Conservation (phyloP, 345 rosid genomes). For the Isatis tinctoria region DNA sequence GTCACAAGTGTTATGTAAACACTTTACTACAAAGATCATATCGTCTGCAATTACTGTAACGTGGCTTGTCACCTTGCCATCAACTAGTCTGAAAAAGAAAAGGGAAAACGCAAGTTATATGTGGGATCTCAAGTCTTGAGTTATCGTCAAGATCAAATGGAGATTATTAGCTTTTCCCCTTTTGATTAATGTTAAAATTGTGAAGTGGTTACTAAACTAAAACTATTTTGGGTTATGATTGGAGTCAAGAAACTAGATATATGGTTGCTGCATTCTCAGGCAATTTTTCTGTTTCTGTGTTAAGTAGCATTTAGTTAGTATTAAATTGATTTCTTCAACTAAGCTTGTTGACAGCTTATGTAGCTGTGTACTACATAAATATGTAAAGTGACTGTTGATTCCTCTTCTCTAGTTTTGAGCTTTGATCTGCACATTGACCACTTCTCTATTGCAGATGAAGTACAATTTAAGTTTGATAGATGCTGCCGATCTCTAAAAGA, state of each 20-base stretch:
- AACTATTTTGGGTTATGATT: too few species aligned
- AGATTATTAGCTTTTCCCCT: too few species aligned
- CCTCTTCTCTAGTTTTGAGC: neutral
- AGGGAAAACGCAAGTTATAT: too few species aligned
- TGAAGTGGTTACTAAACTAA: too few species aligned
- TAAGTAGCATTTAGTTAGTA: neutral
- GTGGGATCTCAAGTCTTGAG: too few species aligned
- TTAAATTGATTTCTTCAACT: neutral
- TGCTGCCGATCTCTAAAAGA: conserved; percentile 72
- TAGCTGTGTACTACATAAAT: neutral
- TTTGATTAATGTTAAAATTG: too few species aligned
- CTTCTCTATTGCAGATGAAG: conserved; percentile 94
- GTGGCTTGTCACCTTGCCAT: too few species aligned
- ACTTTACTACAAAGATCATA: too few species aligned
- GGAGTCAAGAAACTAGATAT: conserved; percentile 53
- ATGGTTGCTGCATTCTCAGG: conserved; percentile 69
- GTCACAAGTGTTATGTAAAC: too few species aligned
- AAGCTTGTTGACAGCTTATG: neutral
- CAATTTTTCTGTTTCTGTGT: neutral
- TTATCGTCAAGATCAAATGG: too few species aligned
- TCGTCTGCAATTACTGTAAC: too few species aligned
- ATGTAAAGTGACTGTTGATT: neutral
- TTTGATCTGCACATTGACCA: conserved; percentile 49
- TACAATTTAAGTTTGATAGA: conserved; percentile 88
- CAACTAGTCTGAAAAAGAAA: too few species aligned